Evolutionary conservation across 176 grass and related monocot species (phyloP).

Genomic region (Eleusine coracana): DNA sequence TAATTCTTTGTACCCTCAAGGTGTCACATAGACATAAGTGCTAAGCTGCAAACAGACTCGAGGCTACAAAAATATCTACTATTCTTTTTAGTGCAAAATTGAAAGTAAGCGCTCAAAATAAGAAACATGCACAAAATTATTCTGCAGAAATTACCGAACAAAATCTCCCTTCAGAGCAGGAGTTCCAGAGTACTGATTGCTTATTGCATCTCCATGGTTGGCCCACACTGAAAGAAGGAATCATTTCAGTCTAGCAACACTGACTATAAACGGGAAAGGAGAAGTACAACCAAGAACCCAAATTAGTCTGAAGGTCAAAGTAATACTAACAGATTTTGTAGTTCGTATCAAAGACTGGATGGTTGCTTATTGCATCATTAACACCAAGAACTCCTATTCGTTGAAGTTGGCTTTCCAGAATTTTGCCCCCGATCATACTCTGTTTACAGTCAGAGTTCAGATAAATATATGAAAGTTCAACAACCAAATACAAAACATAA

Average conservation of each 20-base stretch:
- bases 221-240: slow-evolving; percentile 81
- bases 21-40: not conserved
- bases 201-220: slow-evolving; percentile 98
- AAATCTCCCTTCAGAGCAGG: slow-evolving; percentile 97
- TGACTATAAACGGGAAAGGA: slow-evolving; percentile 19
- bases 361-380: slow-evolving; percentile 64
- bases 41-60: slow-evolving; percentile 17
- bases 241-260: slow-evolving; percentile 30
- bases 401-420: slow-evolving; percentile 80
- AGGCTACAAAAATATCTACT: slow-evolving; percentile 8
- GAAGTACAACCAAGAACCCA: slow-evolving; percentile 21
- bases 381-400: slow-evolving; percentile 60
- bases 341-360: slow-evolving; percentile 75
- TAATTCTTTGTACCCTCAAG: not conserved
- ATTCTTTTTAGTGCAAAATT: slow-evolving; percentile 21
- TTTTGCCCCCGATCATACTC: slow-evolving; percentile 94
- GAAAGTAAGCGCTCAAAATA: slow-evolving; percentile 27
- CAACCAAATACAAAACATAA: slow-evolving; percentile 18
- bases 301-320: slow-evolving; percentile 18
- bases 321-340: slow-evolving; percentile 85
- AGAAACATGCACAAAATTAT: not conserved
- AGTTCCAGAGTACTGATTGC: slow-evolving; percentile 98
- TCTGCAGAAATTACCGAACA: slow-evolving; percentile 71
- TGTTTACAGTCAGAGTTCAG: slow-evolving; percentile 52
- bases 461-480: slow-evolving; percentile 6